Conservation (phyloP, 495 filamentous ascomycete species). For the Neurospora hispaniola region DNA sequence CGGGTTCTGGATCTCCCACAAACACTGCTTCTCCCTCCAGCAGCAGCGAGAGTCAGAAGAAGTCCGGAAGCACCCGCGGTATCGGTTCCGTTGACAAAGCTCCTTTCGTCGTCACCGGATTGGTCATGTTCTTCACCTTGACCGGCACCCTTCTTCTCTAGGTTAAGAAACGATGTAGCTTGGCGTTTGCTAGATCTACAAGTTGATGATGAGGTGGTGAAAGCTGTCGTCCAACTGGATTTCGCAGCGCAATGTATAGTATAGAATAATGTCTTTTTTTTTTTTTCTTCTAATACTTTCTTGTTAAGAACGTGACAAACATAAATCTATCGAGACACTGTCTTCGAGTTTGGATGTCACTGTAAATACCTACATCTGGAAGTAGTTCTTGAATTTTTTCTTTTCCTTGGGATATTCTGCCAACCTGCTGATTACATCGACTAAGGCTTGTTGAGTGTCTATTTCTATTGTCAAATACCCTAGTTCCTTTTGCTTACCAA, state of each 20-base stretch:
- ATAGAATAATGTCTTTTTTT: background rate
- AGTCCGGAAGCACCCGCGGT: slow-evolving; percentile 25
- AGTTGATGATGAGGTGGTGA: background rate
- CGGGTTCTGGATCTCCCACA: slow-evolving; percentile 48
- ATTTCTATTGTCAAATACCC: background rate
- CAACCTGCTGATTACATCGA: background rate
- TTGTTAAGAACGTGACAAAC: background rate
- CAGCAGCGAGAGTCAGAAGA: slow-evolving; percentile 18
- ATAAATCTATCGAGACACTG: background rate
- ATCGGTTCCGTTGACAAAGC: slow-evolving; percentile 39
- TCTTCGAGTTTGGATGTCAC: background rate
- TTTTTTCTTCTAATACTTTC: no score
- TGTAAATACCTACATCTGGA: background rate
- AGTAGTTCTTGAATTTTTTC: background rate
- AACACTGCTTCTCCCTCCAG: slow-evolving; percentile 24
- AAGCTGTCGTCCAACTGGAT: background rate
- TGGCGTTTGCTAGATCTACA: background rate
- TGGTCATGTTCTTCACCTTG: slow-evolving; percentile 49
- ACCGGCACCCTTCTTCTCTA: slow-evolving; percentile 55
- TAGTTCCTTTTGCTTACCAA: background rate
- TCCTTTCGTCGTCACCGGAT: slow-evolving; percentile 42
- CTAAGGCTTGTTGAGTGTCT: background rate
- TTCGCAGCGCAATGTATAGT: background rate
- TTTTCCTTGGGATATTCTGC: background rate
- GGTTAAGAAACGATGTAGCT: slow-evolving; percentile 9